phyloP scores from a whole-genome alignment of 768 basidiomycete species.

The Agaricus subrufescens region DNA sequence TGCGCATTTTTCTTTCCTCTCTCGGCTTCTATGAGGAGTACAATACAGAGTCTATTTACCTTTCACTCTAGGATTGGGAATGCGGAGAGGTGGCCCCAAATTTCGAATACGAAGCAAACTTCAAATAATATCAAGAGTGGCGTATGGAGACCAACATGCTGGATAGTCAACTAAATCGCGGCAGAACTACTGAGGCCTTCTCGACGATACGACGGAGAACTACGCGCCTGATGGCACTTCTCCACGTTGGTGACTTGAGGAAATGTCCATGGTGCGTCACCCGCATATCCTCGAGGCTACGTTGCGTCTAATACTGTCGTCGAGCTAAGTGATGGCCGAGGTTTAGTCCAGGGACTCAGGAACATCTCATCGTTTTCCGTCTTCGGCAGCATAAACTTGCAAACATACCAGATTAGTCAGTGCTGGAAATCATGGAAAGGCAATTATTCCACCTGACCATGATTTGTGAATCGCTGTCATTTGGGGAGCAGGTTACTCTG shows the following conservation, averaged over 20 bases:
- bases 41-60: background rate
- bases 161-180: conserved; percentile 2
- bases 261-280: background rate
- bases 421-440: too few species aligned
- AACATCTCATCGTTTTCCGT: background rate
- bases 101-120: background rate
- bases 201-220: background rate
- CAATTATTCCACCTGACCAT: background rate
- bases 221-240: background rate
- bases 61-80: background rate
- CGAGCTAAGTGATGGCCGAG: background rate
- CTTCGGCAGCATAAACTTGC: too few species aligned
- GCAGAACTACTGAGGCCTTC: conserved; percentile 1
- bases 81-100: background rate
- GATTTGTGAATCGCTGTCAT: background rate
- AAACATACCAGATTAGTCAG: too few species aligned
- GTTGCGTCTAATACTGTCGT: background rate
- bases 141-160: background rate
- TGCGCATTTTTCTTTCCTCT: background rate
- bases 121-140: background rate
- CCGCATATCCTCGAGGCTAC: background rate
- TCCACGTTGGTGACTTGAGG: background rate
- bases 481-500: background rate
- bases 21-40: background rate
- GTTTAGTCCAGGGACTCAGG: background rate